These are phyloP conservation scores for Nicotiana otophora DNA, from an alignment of 257 asterid genomes.

Conservation along the genomic window DNA sequence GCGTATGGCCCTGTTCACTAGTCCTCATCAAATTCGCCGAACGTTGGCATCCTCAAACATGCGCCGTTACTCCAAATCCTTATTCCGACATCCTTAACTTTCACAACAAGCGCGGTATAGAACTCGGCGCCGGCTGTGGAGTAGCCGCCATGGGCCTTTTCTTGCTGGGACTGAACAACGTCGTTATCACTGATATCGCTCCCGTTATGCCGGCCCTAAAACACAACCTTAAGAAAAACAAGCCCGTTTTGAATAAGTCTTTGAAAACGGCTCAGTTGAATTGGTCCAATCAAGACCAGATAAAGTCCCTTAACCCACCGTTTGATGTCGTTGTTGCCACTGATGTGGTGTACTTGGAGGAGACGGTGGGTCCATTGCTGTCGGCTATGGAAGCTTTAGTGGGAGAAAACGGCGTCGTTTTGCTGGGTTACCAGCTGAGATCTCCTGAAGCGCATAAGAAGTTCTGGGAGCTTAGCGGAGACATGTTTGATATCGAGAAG, in stretches of 20 bases:
- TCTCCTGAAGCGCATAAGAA: constrained; percentile 77
- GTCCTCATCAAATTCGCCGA: constrained; percentile 89
- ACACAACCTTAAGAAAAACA: constrained; percentile 78
- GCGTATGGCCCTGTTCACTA: constrained; percentile 94
- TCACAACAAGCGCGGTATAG: constrained; percentile 65
- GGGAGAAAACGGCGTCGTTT: constrained; percentile 72
- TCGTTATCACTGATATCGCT: constrained; percentile 77
- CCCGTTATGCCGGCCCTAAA: constrained; percentile 95
- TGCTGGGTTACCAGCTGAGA: constrained; percentile 81
- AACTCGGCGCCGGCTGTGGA: constrained; percentile 92
- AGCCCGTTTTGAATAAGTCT: constrained; percentile 49
- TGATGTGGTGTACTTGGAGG: constrained; percentile 91
- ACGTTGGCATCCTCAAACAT: constrained; percentile 66
- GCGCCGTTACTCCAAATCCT: constrained; percentile 48
- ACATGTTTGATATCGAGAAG: constrained; percentile 59
- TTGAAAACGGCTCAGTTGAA: constrained; percentile 63
- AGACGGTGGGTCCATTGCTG: constrained; percentile 67
- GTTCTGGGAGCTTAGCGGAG: constrained; percentile 64
- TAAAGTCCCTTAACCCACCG: constrained; percentile 47
- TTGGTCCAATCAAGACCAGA: constrained; percentile 74
- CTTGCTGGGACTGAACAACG: constrained; percentile 65
- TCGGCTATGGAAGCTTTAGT: constrained; percentile 57
- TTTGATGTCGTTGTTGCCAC: constrained; percentile 78
- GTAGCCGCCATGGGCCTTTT: constrained; percentile 78
- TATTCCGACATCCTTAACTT: constrained; percentile 66